Conservation (phyloP, 192 early-diverging fungal species). For the Entomortierella lignicola region DNA sequence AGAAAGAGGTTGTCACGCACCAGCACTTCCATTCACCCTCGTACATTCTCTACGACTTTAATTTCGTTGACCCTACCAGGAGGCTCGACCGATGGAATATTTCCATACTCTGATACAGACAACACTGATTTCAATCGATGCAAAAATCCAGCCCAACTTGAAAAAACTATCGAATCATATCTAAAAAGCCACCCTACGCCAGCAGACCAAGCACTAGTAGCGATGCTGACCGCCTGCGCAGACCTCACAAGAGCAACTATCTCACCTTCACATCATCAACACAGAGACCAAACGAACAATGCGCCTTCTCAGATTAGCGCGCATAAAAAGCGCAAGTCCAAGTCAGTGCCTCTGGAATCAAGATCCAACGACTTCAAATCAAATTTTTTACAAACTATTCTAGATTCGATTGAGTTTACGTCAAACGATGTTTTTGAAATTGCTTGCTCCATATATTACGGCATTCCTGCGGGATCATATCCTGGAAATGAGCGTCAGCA, state of each 20-base stretch:
- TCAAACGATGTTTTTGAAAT: slow-evolving; percentile 33
- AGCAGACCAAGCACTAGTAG: slow-evolving; percentile 24
- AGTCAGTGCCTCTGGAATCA: neutral
- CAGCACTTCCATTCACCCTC: neutral
- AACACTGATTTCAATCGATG: neutral
- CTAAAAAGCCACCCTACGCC: slow-evolving; percentile 35
- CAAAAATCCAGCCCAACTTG: slow-evolving; percentile 41
- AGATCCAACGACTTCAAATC: neutral
- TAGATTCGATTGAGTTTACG: slow-evolving; percentile 27
- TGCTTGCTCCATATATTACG: slow-evolving; percentile 23
- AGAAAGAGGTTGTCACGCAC: neutral
- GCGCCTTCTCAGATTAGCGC: neutral
- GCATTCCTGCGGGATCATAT: neutral
- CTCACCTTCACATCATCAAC: neutral
- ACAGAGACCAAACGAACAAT: neutral
- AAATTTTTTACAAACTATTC: slow-evolving; percentile 36
- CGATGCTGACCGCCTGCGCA: slow-evolving; percentile 36
- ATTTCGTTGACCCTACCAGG: neutral
- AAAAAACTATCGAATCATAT: slow-evolving; percentile 36
- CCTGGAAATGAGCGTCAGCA: neutral
- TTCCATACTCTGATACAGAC: neutral
- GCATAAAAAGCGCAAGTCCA: neutral
- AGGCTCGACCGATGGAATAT: neutral
- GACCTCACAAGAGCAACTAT: slow-evolving; percentile 1
- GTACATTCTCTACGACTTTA: neutral